phyloP scores from a whole-genome alignment of 371 early-diverging fungal species.

The Batkoa obscura region DNA sequence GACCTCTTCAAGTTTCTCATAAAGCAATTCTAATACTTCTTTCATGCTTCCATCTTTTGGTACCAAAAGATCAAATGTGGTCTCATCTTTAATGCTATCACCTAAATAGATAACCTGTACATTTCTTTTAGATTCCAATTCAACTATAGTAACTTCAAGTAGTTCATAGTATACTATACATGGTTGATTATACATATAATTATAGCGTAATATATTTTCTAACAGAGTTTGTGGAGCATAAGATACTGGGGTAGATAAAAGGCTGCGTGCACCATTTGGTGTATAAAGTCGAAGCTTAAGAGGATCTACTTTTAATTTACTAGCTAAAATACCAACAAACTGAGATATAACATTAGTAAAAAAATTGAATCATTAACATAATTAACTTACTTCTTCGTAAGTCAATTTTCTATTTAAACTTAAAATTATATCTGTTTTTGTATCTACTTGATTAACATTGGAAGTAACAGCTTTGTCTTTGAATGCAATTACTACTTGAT shows the following conservation, averaged over 20 bases:
- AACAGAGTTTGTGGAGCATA: slow-evolving; percentile 28
- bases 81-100: slow-evolving; percentile 20
- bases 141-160: slow-evolving; percentile 51
- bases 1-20: slow-evolving; percentile 22
- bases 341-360: background rate
- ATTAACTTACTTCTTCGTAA: background rate
- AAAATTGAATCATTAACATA: too few relatives aligned
- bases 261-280: slow-evolving; percentile 15
- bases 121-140: slow-evolving; percentile 56
- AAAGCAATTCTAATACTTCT: slow-evolving; percentile 34
- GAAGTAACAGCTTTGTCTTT: slow-evolving; percentile 26
- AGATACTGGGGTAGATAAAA: slow-evolving; percentile 15
- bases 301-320: slow-evolving; percentile 33
- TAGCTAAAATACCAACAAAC: slow-evolving; percentile 16
- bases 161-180: slow-evolving; percentile 44
- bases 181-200: slow-evolving; percentile 10
- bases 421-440: slow-evolving; percentile 19
- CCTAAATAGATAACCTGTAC: slow-evolving; percentile 35
- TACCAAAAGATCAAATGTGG: slow-evolving; percentile 26
- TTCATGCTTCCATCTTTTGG: slow-evolving; percentile 30
- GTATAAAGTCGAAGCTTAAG: slow-evolving; percentile 34
- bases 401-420: slow-evolving; percentile 36
- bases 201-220: slow-evolving; percentile 32
- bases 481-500: slow-evolving; percentile 47
- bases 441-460: slow-evolving; percentile 5